Evolutionary conservation across 1,284 basidiomycete species (phyloP), one percentile per base, ranked within the genome.

Genomic region (Anthracocystis panici-leucophaei): DNA sequence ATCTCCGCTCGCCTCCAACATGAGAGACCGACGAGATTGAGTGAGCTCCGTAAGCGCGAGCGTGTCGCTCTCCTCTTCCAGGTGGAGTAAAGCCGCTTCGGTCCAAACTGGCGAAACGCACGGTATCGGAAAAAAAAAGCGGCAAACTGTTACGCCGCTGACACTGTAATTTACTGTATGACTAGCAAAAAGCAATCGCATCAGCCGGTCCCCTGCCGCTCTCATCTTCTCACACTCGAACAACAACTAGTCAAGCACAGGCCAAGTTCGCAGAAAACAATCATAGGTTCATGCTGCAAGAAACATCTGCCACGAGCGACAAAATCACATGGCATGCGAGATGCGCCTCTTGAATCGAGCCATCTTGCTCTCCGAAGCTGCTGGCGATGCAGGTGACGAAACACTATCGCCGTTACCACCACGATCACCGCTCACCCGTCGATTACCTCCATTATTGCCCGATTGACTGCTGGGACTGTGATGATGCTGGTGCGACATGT

Each of bases 311-410:
- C 27, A 27, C 27, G 27, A 16, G 14, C 14, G 35, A 38, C 14
- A 16, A 14, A 38, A 14, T 70, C 57, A 71, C 51, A 65, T 71
- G 14, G 68, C 68, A 55, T 65, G 62, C 55, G 68, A 71, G 42
- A 71, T 71, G 2, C 68, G 23, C 18, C 68, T 27, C 53, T 71
- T 71, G 55, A 71, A 65, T 2, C 63, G 54, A 31, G 68, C 68
- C 45, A 71, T 71, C 53, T 72, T 72, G 51, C 56, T 51, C 29
- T 67, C 69, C 3, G 51, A 44, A 10, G 56, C 46, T 18, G 56
- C 46, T 18, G 66, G 60, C 23, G 62, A 70, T 18, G 54, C 48
- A 14, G 61, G 57, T 11, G 67, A 49, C 2, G 46, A 45, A 2
- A 11, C 55, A 46, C 10, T 41, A 12, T 62, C 49, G 14, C 27